Evolutionary conservation across 2,329 filamentous ascomycete genomes (phyloP).

Genomic region (Phialophora chinensis): DNA sequence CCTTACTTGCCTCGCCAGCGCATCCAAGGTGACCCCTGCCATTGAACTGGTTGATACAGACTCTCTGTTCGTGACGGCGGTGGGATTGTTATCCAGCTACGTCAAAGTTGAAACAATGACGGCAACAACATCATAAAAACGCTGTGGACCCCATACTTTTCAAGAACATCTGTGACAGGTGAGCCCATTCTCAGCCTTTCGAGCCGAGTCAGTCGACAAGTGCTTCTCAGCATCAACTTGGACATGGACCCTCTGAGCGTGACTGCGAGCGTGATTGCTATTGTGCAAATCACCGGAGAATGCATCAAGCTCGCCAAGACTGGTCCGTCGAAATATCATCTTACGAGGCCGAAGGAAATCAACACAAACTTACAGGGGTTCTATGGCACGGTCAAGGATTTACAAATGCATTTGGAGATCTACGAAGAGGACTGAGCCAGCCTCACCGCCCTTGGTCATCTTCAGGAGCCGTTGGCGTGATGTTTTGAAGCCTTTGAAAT

Average conservation of each 20-base stretch:
- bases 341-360: background rate
- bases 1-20: too few species aligned
- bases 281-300: slow-evolving; percentile 26
- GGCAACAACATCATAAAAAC: background rate
- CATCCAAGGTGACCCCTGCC: too few species aligned
- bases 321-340: slow-evolving; percentile 1
- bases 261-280: slow-evolving; percentile 34
- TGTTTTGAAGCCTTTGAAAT: background rate
- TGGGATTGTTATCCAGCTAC: too few species aligned
- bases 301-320: slow-evolving; percentile 29
- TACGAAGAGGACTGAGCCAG: background rate
- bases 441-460: background rate
- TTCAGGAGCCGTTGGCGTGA: background rate
- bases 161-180: background rate
- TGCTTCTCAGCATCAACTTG: background rate
- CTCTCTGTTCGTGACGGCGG: too few species aligned
- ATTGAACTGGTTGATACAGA: too few species aligned
- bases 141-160: background rate
- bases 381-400: background rate
- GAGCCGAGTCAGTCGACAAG: background rate
- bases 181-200: background rate
- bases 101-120: too few species aligned
- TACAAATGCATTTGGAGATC: background rate
- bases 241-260: slow-evolving; percentile 36
- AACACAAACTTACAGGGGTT: background rate